phyloP scores from a whole-genome alignment of 2,329 filamentous ascomycete genomes.

The Rosellinia necatrix region DNA sequence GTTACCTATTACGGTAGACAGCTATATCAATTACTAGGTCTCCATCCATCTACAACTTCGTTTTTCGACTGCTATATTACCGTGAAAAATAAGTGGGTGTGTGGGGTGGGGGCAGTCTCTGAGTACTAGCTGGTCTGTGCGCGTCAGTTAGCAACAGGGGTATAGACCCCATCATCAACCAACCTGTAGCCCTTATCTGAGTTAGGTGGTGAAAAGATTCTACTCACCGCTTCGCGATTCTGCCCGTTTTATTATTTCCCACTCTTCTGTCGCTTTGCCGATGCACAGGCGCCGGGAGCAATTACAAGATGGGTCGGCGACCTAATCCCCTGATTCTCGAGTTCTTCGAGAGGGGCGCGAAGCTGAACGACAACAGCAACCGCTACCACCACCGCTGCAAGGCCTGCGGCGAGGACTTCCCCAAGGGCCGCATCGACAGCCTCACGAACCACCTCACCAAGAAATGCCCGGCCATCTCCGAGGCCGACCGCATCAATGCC shows the following conservation, averaged over 20 bases:
- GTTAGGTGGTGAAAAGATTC: constrained; percentile 33
- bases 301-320: constrained; percentile 73
- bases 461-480: constrained; percentile 79
- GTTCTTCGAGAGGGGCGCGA: constrained; percentile 85
- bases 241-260: constrained; percentile 38
- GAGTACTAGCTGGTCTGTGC: no score
- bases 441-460: constrained; percentile 82
- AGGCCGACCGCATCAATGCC: constrained; percentile 76
- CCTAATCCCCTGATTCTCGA: constrained; percentile 84
- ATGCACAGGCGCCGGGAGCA: constrained; percentile 22
- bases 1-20: no score
- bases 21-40: no score
- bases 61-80: no score
- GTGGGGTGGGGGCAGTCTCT: no score
- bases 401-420: constrained; percentile 84
- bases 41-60: no score
- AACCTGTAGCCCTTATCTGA: not conserved
- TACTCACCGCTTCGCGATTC: constrained; percentile 40
- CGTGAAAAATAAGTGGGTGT: no score
- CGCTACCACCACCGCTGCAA: constrained; percentile 92
- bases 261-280: constrained; percentile 15
- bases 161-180: not conserved
- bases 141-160: not conserved
- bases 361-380: constrained; percentile 88
- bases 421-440: constrained; percentile 85